Conservation (phyloP, 2,329 filamentous ascomycete genomes). For the Corinectria fuckeliana region DNA sequence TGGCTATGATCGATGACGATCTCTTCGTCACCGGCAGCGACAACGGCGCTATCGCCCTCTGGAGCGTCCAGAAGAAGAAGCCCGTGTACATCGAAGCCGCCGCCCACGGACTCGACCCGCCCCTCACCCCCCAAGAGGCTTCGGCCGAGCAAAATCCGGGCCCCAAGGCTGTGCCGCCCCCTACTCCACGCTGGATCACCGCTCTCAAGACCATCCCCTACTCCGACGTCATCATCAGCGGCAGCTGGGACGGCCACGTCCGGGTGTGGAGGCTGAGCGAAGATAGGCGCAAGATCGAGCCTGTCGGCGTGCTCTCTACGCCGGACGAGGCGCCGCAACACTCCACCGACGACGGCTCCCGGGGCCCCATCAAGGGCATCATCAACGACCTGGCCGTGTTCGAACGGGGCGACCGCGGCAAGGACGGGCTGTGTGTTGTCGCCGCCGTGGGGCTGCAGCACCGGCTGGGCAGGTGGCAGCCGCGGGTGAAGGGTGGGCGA, state of each 20-base stretch:
- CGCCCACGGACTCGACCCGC: slow-evolving; percentile 84
- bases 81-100: slow-evolving; percentile 79
- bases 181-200: slow-evolving; percentile 87
- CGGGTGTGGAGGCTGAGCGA: slow-evolving; percentile 84
- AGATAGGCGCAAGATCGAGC: slow-evolving; percentile 80
- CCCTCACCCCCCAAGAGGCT: slow-evolving; percentile 69
- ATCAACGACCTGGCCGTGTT: slow-evolving; percentile 90
- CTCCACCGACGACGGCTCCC: slow-evolving; percentile 40
- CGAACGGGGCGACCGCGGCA: slow-evolving; percentile 79
- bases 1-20: slow-evolving; percentile 87
- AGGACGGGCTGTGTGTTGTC: slow-evolving; percentile 80
- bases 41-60: slow-evolving; percentile 85
- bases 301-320: slow-evolving; percentile 69
- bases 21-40: slow-evolving; percentile 94
- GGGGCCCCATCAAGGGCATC: slow-evolving; percentile 68
- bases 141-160: slow-evolving; percentile 75
- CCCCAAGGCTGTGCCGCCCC: slow-evolving; percentile 63
- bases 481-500: slow-evolving; percentile 61
- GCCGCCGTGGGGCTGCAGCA: slow-evolving; percentile 89
- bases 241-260: slow-evolving; percentile 89
- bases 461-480: slow-evolving; percentile 83
- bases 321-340: slow-evolving; percentile 29
- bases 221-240: slow-evolving; percentile 87
- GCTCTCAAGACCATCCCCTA: slow-evolving; percentile 86
- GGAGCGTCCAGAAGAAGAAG: slow-evolving; percentile 95